Percentiles rank a stretch among this genome's conserved stretches.
These are phyloP conservation scores for Wickerhamomyces mucosus DNA, from an alignment of 805 yeast genomes.

Conservation along the genomic window DNA sequence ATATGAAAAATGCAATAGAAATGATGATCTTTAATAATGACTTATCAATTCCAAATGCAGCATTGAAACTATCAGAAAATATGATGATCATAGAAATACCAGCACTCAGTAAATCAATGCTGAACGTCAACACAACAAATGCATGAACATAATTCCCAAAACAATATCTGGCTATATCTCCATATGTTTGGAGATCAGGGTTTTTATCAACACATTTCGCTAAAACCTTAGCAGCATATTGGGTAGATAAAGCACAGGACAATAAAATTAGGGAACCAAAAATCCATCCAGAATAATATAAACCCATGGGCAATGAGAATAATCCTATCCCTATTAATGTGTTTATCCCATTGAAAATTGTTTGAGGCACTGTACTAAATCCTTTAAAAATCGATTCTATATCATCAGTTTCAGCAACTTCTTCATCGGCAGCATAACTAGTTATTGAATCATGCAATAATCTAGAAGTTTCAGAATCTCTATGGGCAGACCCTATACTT, in stretches of 20 bases:
- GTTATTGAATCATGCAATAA: constrained; percentile 5
- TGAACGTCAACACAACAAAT: constrained; percentile 38
- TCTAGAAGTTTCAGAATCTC: constrained; percentile 8
- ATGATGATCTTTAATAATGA: constrained; percentile 33
- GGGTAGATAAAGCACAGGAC: constrained; percentile 39
- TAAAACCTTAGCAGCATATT: constrained; percentile 43
- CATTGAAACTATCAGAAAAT: constrained; percentile 50
- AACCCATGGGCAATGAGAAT: constrained; percentile 62
- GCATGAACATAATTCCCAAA: constrained; percentile 37
- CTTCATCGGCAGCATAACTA: not conserved
- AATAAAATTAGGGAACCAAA: constrained; percentile 35
- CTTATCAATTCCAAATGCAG: constrained; percentile 33
- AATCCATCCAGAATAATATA: constrained; percentile 61
- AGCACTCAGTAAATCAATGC: constrained; percentile 53
- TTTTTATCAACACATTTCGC: constrained; percentile 36
- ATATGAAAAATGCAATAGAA: constrained; percentile 29
- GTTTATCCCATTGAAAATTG: constrained; percentile 69
- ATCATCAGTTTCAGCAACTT: constrained; percentile 1
- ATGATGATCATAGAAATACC: constrained; percentile 46
- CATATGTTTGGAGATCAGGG: constrained; percentile 39
- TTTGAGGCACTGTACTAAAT: constrained; percentile 61
- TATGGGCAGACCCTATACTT: constrained; percentile 8
- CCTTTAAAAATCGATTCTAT: constrained; percentile 17
- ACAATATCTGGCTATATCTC: constrained; percentile 44
- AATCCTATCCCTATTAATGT: constrained; percentile 71